Percentiles rank a stretch among this genome's conserved stretches.
phyloP scores from a whole-genome alignment of 1,284 basidiomycete genomes.

The Apiotrichum gracile region DNA sequence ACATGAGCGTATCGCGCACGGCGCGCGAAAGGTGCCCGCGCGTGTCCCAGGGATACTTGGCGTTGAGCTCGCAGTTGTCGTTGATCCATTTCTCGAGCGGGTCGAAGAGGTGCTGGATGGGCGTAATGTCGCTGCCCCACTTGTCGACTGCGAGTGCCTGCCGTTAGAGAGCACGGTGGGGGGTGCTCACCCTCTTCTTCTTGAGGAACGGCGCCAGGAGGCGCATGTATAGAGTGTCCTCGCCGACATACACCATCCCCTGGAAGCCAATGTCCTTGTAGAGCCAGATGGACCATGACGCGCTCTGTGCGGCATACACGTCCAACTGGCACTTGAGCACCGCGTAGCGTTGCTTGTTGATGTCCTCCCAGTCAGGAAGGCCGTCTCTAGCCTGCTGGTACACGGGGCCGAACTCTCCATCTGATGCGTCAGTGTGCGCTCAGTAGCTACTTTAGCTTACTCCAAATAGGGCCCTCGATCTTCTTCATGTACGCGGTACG shows the following conservation, averaged over 20 bases:
- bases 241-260: slow-evolving; percentile 64
- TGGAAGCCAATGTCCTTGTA: slow-evolving; percentile 81
- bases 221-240: slow-evolving; percentile 63
- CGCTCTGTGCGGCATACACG: slow-evolving; percentile 56
- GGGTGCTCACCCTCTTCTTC: slow-evolving; percentile 50
- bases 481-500: slow-evolving; percentile 48
- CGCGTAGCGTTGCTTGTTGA: slow-evolving; percentile 61
- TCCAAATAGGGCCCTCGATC: slow-evolving; percentile 19
- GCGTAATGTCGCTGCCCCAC: slow-evolving; percentile 53
- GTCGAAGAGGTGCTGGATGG: slow-evolving; percentile 55
- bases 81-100: slow-evolving; percentile 56
- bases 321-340: slow-evolving; percentile 68
- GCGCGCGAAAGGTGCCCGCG: slow-evolving; percentile 50
- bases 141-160: slow-evolving; percentile 59
- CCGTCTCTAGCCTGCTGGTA: slow-evolving; percentile 30
- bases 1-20: slow-evolving; percentile 59
- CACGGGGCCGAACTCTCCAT: slow-evolving; percentile 55
- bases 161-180: background rate
- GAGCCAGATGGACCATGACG: slow-evolving; percentile 77
- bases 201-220: slow-evolving; percentile 59
- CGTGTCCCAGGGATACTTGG: slow-evolving; percentile 41
- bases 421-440: slow-evolving; percentile 11
- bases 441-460: background rate
- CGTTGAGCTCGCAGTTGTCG: slow-evolving; percentile 32
- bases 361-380: slow-evolving; percentile 51